These are phyloP conservation scores for Hypericum androsaemum DNA, from an alignment of 345 rosid genomes.

Conservation along the genomic window DNA sequence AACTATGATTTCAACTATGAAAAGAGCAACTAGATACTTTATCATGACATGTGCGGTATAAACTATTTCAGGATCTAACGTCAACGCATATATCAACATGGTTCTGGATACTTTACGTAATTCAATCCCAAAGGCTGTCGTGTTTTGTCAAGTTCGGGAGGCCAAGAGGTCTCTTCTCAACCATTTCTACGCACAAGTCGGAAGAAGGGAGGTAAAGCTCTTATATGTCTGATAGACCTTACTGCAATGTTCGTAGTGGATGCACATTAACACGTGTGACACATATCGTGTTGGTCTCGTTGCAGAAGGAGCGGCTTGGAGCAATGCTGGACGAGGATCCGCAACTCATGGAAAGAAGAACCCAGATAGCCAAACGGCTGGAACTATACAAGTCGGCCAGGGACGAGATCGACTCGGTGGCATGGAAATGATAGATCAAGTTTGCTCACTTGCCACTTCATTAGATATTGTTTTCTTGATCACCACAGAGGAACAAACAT, in stretches of 20 bases:
- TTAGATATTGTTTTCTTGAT: no score
- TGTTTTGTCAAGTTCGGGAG: constrained; percentile 86
- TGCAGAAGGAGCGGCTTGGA: constrained; percentile 84
- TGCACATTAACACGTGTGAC: background rate
- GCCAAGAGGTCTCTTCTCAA: constrained; percentile 88
- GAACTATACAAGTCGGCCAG: constrained; percentile 91
- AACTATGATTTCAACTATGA: background rate
- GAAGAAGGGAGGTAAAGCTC: constrained; percentile 82
- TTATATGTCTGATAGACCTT: background rate
- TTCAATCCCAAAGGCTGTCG: constrained; percentile 94
- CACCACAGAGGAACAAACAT: no score
- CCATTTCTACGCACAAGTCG: constrained; percentile 76
- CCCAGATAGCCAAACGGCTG: constrained; percentile 66
- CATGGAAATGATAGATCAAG: constrained; percentile 58
- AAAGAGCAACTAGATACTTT: background rate
- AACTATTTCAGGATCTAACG: constrained; percentile 68
- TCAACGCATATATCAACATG: constrained; percentile 80
- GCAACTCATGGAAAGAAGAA: constrained; percentile 81
- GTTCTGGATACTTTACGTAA: constrained; percentile 82
- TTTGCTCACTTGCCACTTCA: no score
- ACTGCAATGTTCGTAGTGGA: no score
- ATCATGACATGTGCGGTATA: constrained; percentile 8
- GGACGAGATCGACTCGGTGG: constrained; percentile 90
- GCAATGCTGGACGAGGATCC: constrained; percentile 98
- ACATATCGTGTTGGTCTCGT: background rate